Conservation (phyloP, 148 eudicot genomes). For the Rhododendron ferrugineum region DNA sequence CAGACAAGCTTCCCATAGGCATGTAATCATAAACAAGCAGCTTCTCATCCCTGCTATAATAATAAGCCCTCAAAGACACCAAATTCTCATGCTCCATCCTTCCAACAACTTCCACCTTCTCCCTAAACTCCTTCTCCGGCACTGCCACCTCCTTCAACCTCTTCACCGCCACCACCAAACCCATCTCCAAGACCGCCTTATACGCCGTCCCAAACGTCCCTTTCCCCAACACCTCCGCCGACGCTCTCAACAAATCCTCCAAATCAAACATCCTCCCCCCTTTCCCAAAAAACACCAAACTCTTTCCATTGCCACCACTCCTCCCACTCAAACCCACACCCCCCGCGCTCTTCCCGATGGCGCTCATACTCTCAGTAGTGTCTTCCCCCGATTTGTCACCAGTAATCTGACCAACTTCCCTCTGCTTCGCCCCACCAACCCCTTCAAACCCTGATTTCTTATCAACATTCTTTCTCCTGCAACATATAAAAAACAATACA, state of each 20-base stretch:
- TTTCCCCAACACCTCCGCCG: conserved; percentile 29
- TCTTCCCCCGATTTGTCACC: background rate
- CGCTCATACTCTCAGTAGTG: background rate
- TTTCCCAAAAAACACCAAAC: conserved; percentile 15
- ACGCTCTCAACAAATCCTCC: conserved; percentile 30
- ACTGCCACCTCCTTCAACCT: conserved; percentile 24
- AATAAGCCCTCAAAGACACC: conserved; percentile 23
- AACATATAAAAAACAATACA: background rate
- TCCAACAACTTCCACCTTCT: conserved; percentile 17
- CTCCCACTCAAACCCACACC: background rate
- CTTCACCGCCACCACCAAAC: conserved; percentile 26
- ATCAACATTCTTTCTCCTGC: background rate
- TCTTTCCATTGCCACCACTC: background rate
- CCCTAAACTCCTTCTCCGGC: conserved; percentile 20
- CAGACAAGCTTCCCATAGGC: conserved; percentile 29
- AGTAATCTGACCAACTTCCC: background rate
- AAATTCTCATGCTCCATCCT: conserved; percentile 22
- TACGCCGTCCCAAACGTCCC: conserved; percentile 29
- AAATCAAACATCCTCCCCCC: conserved; percentile 13
- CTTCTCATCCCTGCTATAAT: conserved; percentile 27
- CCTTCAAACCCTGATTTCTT: background rate
- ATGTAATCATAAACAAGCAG: conserved; percentile 27
- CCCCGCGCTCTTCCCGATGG: background rate
- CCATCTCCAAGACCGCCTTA: conserved; percentile 26
- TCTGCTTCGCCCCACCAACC: background rate